Base-by-base conservation (phyloP, 306 rosid genomes). In the Hippophae tibetana region DNA sequence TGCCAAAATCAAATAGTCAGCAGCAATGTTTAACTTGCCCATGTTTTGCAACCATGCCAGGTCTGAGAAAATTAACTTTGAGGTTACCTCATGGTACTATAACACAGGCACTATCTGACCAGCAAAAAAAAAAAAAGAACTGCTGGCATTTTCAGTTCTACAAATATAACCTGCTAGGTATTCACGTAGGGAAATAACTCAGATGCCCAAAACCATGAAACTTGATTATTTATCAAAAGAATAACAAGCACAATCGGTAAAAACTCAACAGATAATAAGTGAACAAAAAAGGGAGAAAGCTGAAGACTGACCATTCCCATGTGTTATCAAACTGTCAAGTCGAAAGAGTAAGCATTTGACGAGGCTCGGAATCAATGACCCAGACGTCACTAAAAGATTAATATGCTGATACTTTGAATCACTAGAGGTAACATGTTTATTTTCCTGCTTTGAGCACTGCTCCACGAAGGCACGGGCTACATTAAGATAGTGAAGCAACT, bases 281-380 rank as follows among this genome's bases (percentile, higher is more conserved):
- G 42, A 62, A 54, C 41, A 60, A 14, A 27, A 42, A 63, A 64
- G 63, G 58, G 54, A 23, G 62, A 60, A 67, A 62, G 45, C n/a
- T 43, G 43, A 25, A 44, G 45, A 69, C 83, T 84, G 61, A 87
- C 97, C 82, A 75, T 87, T 87, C 72, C 44, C 95, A 48, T 80
- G 90, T 6, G 84, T 43, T 68, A 87, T 65, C 13, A 85, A 45
- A 66, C 69, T 58, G 66, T 90, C 84, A 40, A 87, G 83, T 51
- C 69, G 86, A 81, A 87, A 90, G 77, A 90, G 97, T 68, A 85
- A 57, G 82, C 97, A 87, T 72, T 90, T 90, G 14, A 83, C 89
- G 48, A 90, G 89, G 74, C 90, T 82, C 68, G 97, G 97, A 69
- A 90, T 74, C 84, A 90, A 66, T 13, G 94, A 79, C 14, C 97